phyloP scores from a whole-genome alignment of 148 eudicot genomes.

The Arctostaphylos glauca region DNA sequence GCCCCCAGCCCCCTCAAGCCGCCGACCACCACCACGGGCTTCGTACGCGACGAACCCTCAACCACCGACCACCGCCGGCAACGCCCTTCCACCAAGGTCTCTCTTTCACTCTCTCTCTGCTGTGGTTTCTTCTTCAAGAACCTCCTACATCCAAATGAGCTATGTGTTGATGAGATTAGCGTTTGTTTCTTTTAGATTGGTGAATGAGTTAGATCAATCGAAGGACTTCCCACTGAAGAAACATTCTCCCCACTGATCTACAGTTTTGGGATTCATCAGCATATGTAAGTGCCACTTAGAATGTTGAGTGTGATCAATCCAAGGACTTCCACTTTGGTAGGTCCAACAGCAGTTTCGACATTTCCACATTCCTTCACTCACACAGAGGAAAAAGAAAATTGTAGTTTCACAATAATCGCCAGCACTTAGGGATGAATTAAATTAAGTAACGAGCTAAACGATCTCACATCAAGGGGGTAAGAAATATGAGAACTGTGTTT shows the following conservation, averaged over 20 bases:
- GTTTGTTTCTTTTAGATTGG: too few species aligned
- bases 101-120: too few species aligned
- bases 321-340: constrained; percentile 32
- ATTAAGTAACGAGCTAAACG: not conserved
- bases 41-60: too few species aligned
- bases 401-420: constrained; percentile 2
- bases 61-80: too few species aligned
- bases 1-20: too few species aligned
- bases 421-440: not conserved
- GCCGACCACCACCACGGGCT: too few species aligned
- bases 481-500: not conserved
- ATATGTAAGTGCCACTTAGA: constrained; percentile 30
- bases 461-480: not conserved
- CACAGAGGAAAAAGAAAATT: constrained; percentile 1
- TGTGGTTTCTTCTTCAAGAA: too few species aligned
- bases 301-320: constrained; percentile 27
- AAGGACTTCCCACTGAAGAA: too few species aligned
- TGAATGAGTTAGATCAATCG: too few species aligned
- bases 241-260: constrained; percentile 24
- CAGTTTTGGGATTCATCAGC: constrained; percentile 31
- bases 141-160: too few species aligned
- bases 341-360: constrained; percentile 57
- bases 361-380: constrained; percentile 44
- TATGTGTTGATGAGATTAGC: too few species aligned
- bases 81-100: too few species aligned